Base-by-base conservation (phyloP, 2,329 filamentous ascomycete species). In the Aureobasidium sp. region DNA sequence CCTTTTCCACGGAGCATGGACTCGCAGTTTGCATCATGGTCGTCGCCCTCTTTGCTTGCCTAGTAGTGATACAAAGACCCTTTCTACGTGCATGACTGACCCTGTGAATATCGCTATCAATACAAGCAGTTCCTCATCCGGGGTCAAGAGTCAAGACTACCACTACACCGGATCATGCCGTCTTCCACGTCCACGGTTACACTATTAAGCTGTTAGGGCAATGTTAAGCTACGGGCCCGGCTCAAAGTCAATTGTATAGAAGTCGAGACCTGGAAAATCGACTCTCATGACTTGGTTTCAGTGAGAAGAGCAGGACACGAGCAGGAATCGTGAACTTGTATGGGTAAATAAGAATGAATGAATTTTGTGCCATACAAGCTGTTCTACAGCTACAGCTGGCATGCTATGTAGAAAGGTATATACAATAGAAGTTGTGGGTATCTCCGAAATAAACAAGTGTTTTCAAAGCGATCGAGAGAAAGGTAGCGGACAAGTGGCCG, bases 341-440 rank as follows among this genome's bases (percentile, higher is more conserved):
- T 42, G 14, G 13, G 29, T 45, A 9, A 27, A 29, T 34, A 44
- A 27, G 34, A 16, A 34, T 42, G 11, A 3, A 29, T 44, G 25
- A 16, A 2, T 44, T 45, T 45, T 57, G 30, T 39, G 29, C 39
- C 27, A 37, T 42, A 25, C 37, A 14, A 57, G 53, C 53, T 57
- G 53, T 57, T 57, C 53, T 25, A 58, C 54, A 58, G 39, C 54
- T 44, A 48, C 54, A 58, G 29, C 54, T 30, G 27, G 42, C 21
- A 39, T 37, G 32, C 32, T 44, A 45, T 44, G n/a, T 44, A 34
- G 30, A 21, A 32, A 27, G 41, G 42, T 59, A 49, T 59, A 50
- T 59, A 59, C 57, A 59, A 49, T 41, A 11, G 34, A 50, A 32
- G 29, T 49, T 42, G 34, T 50, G 57, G 57, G 57, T 59, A 59